Evolutionary conservation across 2,329 filamentous ascomycete species (phyloP).

Genomic region (Alternaria atra): DNA sequence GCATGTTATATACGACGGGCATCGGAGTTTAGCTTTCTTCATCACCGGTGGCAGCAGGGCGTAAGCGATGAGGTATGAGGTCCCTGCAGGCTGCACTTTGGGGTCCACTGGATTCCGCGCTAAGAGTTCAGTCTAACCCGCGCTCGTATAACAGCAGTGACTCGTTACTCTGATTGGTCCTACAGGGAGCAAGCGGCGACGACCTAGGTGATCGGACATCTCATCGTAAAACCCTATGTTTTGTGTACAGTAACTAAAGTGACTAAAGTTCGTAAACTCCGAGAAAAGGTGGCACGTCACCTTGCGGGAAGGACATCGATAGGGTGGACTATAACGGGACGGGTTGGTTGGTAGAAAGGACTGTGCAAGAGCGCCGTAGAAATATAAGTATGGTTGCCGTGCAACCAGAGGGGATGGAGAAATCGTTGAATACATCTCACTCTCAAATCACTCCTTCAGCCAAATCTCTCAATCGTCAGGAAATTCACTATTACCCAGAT

Average conservation of each 20-base stretch:
- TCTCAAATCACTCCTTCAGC: background rate
- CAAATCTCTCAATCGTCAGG: no score
- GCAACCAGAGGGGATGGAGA: background rate
- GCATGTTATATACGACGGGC: background rate
- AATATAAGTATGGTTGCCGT: background rate
- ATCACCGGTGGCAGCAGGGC: background rate
- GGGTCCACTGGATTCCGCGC: background rate
- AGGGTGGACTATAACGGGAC: background rate
- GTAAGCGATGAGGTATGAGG: background rate
- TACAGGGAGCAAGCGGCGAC: background rate
- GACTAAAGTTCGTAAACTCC: background rate
- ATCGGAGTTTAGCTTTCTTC: constrained; percentile 1
- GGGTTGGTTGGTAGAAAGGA: background rate
- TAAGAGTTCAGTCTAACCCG: no score
- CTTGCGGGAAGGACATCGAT: background rate
- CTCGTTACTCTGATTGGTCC: constrained; percentile 7
- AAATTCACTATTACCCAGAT: background rate
- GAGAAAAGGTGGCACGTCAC: background rate
- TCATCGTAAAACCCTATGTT: background rate
- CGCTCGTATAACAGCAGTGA: no score
- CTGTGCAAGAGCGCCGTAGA: background rate
- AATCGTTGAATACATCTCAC: background rate
- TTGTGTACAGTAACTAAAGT: background rate
- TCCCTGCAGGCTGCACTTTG: background rate
- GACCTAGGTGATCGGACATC: background rate